phyloP scores from a whole-genome alignment of 176 grass and related monocot species.

The Poa pratensis region DNA sequence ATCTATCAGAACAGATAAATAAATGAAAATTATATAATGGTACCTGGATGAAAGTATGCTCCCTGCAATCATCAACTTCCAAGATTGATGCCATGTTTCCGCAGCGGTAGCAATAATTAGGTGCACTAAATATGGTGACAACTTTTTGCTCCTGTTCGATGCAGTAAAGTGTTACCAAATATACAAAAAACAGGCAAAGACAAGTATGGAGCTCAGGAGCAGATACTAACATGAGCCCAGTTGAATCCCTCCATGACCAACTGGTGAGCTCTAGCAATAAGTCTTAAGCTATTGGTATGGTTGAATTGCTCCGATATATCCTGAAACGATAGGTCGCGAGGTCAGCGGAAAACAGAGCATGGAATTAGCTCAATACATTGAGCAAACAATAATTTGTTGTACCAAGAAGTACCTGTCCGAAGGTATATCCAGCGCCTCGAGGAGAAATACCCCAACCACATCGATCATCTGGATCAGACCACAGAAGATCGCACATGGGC shows the following conservation, averaged over 20 bases:
- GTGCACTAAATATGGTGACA: constrained; percentile 98
- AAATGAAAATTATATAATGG: not conserved
- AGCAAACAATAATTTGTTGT: not conserved
- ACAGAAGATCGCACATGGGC: constrained; percentile 98
- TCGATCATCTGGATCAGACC: constrained; percentile 95
- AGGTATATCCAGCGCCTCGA: constrained; percentile 95
- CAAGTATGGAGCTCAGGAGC: not conserved
- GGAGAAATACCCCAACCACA: constrained; percentile 99
- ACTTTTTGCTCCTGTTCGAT: constrained; percentile 93
- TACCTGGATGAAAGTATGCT: constrained; percentile 98
- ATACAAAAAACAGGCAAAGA: not conserved
- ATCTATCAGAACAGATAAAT: not conserved
- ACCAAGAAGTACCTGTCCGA: constrained; percentile 68
- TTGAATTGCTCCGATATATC: constrained; percentile 99
- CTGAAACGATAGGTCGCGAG: constrained; percentile 46
- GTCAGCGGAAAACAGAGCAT: constrained; percentile 30
- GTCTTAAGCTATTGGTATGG: constrained; percentile 88
- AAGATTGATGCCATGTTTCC: constrained; percentile 99
- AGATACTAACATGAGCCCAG: constrained; percentile 85
- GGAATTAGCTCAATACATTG: not conserved
- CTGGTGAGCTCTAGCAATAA: constrained; percentile 97
- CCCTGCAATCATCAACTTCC: constrained; percentile 96
- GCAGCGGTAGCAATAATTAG: constrained; percentile 98
- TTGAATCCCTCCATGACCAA: constrained; percentile 97
- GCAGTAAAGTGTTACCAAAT: constrained; percentile 31